Conservation (phyloP, 257 asterid genomes). For the Lantana camara region DNA sequence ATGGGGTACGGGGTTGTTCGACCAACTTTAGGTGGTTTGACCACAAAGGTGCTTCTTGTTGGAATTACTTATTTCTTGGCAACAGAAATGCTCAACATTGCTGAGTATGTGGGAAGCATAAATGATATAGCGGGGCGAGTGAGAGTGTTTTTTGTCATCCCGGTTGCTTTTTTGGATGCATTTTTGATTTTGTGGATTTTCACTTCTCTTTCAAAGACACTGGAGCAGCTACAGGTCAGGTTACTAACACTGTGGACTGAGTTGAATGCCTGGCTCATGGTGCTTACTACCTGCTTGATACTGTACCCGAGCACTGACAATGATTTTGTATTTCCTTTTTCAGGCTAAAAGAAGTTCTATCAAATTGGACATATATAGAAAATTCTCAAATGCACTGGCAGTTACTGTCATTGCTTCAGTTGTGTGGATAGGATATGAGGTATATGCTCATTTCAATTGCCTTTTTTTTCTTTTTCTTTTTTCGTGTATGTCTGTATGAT, state of each 20-base stretch:
- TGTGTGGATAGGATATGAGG: constrained; percentile 98
- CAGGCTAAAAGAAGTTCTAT: constrained; percentile 94
- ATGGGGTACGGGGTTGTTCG: constrained; percentile 99
- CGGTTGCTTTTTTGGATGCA: constrained; percentile 90
- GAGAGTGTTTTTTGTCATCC: constrained; percentile 80
- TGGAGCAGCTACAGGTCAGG: constrained; percentile 93
- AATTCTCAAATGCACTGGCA: constrained; percentile 91
- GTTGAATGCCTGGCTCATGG: constrained; percentile 16
- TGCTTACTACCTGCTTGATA: constrained; percentile 16
- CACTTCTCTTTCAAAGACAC: constrained; percentile 90
- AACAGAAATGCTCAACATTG: constrained; percentile 75
- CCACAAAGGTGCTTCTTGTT: constrained; percentile 84
- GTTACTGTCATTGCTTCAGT: constrained; percentile 76
- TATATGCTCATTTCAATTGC: constrained; percentile 36
- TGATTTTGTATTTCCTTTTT: constrained; percentile 25
- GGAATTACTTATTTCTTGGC: constrained; percentile 88
- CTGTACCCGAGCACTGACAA: constrained; percentile 21
- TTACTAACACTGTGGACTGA: constrained; percentile 14
- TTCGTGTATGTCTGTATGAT: too few relatives aligned
- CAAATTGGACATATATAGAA: constrained; percentile 89
- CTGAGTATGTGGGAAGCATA: constrained; percentile 89
- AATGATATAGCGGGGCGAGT: constrained; percentile 93
- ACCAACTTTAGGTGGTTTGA: constrained; percentile 97
- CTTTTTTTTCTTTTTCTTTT: constrained; percentile 2
- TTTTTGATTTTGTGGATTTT: constrained; percentile 94